Percentiles rank a stretch among this genome's conserved stretches.
phyloP scores from a whole-genome alignment of 352 stramenopile genomes.

The Elongisporangium prolatum region DNA sequence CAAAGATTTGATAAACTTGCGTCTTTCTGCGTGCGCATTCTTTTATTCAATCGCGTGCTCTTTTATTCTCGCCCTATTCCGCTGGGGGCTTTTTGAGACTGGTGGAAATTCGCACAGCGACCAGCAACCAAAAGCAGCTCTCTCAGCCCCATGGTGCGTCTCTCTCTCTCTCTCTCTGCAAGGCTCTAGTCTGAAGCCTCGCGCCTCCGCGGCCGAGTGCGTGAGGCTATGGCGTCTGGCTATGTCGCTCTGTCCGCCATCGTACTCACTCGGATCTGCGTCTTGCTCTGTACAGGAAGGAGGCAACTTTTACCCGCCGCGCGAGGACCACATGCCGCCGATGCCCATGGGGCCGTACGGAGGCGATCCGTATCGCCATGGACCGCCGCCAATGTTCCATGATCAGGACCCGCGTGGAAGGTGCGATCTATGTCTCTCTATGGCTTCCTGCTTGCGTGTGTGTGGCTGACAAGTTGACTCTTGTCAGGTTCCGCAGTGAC shows the following conservation, averaged over 20 bases:
- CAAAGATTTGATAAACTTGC: not conserved
- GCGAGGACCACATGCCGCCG: not conserved
- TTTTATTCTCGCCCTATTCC: not conserved
- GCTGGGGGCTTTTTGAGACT: not conserved
- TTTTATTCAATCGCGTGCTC: not conserved
- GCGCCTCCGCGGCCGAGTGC: no score
- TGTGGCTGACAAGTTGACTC: not conserved
- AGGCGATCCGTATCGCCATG: not conserved
- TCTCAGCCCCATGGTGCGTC: not conserved
- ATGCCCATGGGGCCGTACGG: not conserved
- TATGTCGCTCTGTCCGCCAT: not conserved
- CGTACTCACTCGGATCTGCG: no score
- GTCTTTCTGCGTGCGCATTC: not conserved
- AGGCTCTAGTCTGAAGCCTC: not conserved
- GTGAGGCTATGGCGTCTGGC: not conserved
- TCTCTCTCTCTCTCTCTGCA: not conserved
- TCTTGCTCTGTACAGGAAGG: not conserved
- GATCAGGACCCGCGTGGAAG: not conserved
- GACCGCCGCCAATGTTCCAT: not conserved
- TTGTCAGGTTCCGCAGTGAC: slow-evolving; percentile 18
- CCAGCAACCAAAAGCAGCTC: not conserved
- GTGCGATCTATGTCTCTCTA: not conserved
- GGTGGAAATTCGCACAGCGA: not conserved
- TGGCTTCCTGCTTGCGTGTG: not conserved
- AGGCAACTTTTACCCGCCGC: not conserved